These are phyloP conservation scores for Colletotrichum camelliae DNA, from an alignment of 2,329 filamentous ascomycete species.

Conservation along the genomic window DNA sequence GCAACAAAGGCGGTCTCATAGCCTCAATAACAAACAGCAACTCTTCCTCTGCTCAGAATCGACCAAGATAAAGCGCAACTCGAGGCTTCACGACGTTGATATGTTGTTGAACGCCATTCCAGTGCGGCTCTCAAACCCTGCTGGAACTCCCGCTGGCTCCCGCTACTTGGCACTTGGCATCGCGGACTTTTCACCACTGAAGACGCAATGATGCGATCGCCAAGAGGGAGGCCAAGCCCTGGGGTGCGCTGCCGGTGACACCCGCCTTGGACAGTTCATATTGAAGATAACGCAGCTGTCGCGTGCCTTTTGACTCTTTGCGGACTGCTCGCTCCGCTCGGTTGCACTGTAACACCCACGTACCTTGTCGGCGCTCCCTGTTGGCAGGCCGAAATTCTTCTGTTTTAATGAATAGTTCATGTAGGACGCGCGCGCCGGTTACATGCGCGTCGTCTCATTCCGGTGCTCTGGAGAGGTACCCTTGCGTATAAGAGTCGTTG, in stretches of 20 bases:
- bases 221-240: constrained; percentile 6
- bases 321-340: neutral
- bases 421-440: neutral
- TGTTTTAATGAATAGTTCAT: neutral
- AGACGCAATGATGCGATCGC: neutral
- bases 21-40: neutral
- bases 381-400: neutral
- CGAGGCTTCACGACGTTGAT: neutral
- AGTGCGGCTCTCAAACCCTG: constrained; percentile 9
- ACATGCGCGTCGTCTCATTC: neutral
- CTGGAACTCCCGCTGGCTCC: constrained; percentile 8
- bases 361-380: neutral
- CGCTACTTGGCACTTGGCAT: constrained; percentile 21
- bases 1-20: neutral
- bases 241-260: neutral
- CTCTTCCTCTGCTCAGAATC: neutral
- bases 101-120: neutral
- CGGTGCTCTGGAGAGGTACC: neutral
- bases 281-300: constrained; percentile 1
- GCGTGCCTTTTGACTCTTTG: constrained; percentile 12
- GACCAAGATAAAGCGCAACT: too few relatives aligned
- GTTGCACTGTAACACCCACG: neutral
- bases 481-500: neutral
- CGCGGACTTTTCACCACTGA: neutral
- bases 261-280: neutral